Base-by-base conservation (phyloP, 2,329 filamentous ascomycete genomes). In the Penicillium griseofulvum region DNA sequence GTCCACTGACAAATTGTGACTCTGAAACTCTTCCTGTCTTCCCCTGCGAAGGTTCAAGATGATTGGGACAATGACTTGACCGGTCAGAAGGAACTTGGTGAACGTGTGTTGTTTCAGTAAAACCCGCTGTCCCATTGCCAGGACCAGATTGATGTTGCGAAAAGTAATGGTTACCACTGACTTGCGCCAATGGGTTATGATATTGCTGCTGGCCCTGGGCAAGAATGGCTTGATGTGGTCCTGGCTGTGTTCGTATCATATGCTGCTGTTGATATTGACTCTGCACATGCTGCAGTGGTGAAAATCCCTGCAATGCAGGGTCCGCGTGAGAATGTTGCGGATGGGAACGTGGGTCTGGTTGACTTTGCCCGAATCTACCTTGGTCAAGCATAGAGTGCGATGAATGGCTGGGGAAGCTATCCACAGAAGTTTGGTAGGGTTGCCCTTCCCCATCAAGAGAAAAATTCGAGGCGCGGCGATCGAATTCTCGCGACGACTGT, bases 1-100 rank as follows among this genome's bases (percentile, higher is more conserved):
- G 66, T 10, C 67, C 68, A 52, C 65, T 69, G 7, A 69, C 60
- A 38, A 69, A 70, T n/a, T 67, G 66, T n/a, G 66, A 56, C 55
- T 68, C 65, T 3, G 64, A 64, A 5, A 41, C 29, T 31, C 37
- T 16, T 56, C 56, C 14, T 49, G 52, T 6, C 57, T 41, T 31
- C 16, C 31, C 44, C 1, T 5, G 22, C 5, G 45, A 24, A 12
- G 42, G 37, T 12, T 33, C 33, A 17, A 37, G 19, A 7, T 46
- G 37, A 11, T 36, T 31, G 26, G 38, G 31, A 2, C 47, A 14
- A 12, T 34, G 31, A 16, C 44, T 22, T 5, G 37, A 4, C n/a
- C 53, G 55, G 10, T 31, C 33, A 9, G 49, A 43, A n/a, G 55
- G 46, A 9, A 38, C 24, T 36, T 51, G 52, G 26, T 51, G 37